Evolutionary conservation across 2,329 filamentous ascomycete species (phyloP), one percentile per base, ranked within the genome.

Genomic region (Cyphellophora attinorum): DNA sequence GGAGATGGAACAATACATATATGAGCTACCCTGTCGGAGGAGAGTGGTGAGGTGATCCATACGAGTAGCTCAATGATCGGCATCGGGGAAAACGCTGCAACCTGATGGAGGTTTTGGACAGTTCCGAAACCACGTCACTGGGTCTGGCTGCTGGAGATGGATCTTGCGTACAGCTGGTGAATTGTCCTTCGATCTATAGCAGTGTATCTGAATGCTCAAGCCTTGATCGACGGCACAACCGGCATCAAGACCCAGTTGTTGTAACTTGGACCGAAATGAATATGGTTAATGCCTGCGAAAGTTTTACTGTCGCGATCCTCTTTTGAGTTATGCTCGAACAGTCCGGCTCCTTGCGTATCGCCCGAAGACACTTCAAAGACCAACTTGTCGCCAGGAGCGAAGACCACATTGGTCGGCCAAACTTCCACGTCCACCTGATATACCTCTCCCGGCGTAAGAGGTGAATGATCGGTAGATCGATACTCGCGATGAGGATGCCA

Each of bases 401-500:
- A 48, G 4, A 59, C 52, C 2, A 59, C 54, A 31, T 59, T 58
- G 1, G 54, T 58, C 6, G 55, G 56, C 56, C 56, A 58, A 21
- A 59, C 42, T 41, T 58, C 56, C 13, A 72, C 58, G 41, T 72
- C 68, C 3, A 70, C 62, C 0, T 58, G 52, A 39, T 72, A 70
- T 0, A 71, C 58, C 31, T 69, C 65, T 3, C 65, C 66, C 0
- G 62, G 60, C 18, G 65, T 57, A 4, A 72, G 65, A 5, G 65
- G 62, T 12, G 51, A 54, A 3, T 59, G 56, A 39, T 70, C 67
- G 0, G 58, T 67, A 30, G 60, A 64, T 39, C 59, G 60, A 46
- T 72, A 72, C 32, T 72, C 61, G 12, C 68, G 60, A 41, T 65
- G 59, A 1, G 68, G 67, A 3, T 71, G 51, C 39, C 57, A 70